Percentiles rank a stretch among this genome's conserved stretches.
These are phyloP conservation scores for Litchi chinensis DNA, from an alignment of 345 rosid genomes.

Conservation along the genomic window DNA sequence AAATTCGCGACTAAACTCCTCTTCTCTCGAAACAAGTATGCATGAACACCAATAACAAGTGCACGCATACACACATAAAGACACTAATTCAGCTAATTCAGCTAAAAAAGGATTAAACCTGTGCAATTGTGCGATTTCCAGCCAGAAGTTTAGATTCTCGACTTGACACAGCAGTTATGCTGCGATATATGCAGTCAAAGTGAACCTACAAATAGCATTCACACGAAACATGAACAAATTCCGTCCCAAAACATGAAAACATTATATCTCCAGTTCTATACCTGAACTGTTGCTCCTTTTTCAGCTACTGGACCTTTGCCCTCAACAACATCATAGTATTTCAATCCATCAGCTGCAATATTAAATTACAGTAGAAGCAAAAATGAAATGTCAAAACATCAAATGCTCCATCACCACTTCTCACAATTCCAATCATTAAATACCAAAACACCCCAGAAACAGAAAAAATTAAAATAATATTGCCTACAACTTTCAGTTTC, in stretches of 20 bases:
- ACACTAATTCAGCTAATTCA: background rate
- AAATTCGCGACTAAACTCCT: too few relatives aligned
- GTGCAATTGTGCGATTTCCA: constrained; percentile 88
- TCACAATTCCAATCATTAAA: background rate
- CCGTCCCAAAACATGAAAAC: background rate
- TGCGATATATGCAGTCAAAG: constrained; percentile 75
- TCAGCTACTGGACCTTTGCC: constrained; percentile 83
- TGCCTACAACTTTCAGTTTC: too few relatives aligned
- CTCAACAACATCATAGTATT: constrained; percentile 75
- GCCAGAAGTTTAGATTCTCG: constrained; percentile 92
- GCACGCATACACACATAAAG: background rate
- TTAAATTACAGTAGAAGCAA: background rate
- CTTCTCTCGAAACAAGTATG: background rate
- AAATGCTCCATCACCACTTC: background rate
- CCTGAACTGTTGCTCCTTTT: constrained; percentile 77
- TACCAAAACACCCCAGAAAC: background rate
- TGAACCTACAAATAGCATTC: constrained; percentile 58
- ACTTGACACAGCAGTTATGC: constrained; percentile 79
- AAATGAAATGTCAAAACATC: background rate
- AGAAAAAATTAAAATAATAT: too few relatives aligned
- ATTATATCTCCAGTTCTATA: constrained; percentile 17
- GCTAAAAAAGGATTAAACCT: constrained; percentile 41
- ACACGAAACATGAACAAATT: background rate
- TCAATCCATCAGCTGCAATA: constrained; percentile 75
- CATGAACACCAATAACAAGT: background rate